phyloP scores from a whole-genome alignment of 2,329 filamentous ascomycete genomes.

The Neoascochyta sp. region DNA sequence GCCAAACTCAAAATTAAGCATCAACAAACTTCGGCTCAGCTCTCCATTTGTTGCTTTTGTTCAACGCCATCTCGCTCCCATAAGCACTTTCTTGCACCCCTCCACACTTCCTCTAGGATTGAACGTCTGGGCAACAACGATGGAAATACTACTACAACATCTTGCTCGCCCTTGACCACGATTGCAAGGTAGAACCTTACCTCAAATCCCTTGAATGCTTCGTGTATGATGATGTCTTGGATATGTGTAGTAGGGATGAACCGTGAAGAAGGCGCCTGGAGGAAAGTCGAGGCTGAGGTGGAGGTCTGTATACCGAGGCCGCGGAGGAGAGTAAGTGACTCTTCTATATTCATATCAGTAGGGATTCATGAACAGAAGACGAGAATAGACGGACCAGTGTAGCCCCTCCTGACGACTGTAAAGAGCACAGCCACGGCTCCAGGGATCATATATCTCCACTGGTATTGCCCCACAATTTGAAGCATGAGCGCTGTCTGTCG shows the following conservation, averaged over 20 bases:
- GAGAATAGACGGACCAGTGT: constrained; percentile 46
- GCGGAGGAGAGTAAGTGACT: constrained; percentile 82
- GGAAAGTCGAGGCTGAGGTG: constrained; percentile 64
- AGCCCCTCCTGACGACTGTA: constrained; percentile 46
- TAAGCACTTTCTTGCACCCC: constrained; percentile 75
- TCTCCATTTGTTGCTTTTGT: too few species aligned
- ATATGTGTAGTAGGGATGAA: constrained; percentile 91
- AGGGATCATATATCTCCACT: constrained; percentile 43
- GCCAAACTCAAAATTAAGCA: too few species aligned
- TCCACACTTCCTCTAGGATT: constrained; percentile 86
- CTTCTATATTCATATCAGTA: constrained; percentile 50
- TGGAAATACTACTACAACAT: constrained; percentile 94
- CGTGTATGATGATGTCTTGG: constrained; percentile 88
- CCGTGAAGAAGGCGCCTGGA: constrained; percentile 59
- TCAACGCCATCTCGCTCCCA: constrained; percentile 55
- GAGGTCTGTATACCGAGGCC: constrained; percentile 88
- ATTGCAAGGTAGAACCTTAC: constrained; percentile 86
- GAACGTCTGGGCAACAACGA: constrained; percentile 67
- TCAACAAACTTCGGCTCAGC: too few species aligned
- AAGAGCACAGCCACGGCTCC: constrained; percentile 42
- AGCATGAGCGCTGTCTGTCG: constrained; percentile 20
- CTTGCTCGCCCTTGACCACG: constrained; percentile 81
- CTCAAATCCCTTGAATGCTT: constrained; percentile 89
- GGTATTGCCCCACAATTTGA: constrained; percentile 37
- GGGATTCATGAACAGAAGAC: constrained; percentile 9